These are phyloP conservation scores for Globisporangium irregulare DNA, from an alignment of 352 stramenopile genomes.

Conservation along the genomic window DNA sequence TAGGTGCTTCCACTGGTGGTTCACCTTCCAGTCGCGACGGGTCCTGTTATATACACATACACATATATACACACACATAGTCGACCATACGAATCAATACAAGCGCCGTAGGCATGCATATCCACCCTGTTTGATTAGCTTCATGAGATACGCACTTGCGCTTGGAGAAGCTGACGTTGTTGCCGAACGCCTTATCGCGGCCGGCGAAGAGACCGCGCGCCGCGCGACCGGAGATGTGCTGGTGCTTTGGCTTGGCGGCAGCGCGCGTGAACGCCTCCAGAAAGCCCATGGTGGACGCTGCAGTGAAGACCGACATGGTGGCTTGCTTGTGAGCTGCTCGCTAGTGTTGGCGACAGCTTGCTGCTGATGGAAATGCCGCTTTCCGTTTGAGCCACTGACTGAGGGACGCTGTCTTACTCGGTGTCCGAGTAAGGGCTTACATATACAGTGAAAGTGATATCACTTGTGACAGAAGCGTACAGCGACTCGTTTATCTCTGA, in stretches of 20 bases:
- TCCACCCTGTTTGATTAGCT: no score
- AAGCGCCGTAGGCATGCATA: not conserved
- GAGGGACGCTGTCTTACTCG: not conserved
- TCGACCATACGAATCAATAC: not conserved
- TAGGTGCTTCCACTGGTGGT: constrained; percentile 87
- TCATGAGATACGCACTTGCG: constrained; percentile 51
- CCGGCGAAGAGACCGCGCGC: constrained; percentile 91
- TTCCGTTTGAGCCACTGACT: not conserved
- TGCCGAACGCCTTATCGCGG: constrained; percentile 92
- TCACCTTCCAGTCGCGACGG: constrained; percentile 92
- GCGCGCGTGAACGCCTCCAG: constrained; percentile 62
- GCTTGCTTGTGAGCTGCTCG: not conserved
- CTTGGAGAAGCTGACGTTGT: constrained; percentile 94
- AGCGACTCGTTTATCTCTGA: not conserved
- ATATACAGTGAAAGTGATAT: not conserved
- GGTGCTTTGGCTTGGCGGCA: constrained; percentile 30
- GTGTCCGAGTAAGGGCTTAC: not conserved
- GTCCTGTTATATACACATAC: constrained; percentile 35
- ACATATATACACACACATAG: constrained; percentile 5
- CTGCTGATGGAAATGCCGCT: not conserved
- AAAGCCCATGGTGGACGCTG: constrained; percentile 45
- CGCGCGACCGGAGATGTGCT: constrained; percentile 76
- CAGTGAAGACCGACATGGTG: constrained; percentile 33
- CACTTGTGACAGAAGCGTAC: not conserved
- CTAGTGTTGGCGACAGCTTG: not conserved